Evolutionary conservation across 805 yeast genomes (phyloP).

Genomic region (Candida taoyuanica): DNA sequence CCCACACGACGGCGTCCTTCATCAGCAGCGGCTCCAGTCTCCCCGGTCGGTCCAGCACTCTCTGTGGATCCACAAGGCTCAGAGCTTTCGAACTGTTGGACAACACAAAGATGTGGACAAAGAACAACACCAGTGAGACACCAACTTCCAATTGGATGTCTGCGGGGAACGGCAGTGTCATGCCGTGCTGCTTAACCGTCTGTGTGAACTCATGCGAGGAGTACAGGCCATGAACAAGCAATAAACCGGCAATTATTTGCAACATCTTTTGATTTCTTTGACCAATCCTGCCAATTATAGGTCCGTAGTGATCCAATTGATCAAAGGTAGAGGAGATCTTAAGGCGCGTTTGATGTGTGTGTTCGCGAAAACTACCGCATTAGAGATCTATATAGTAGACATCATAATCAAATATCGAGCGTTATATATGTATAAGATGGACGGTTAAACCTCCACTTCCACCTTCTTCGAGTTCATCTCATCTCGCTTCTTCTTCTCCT

Average conservation of each 20-base stretch:
- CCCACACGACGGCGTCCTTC: conserved; percentile 43
- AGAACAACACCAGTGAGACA: conserved; percentile 40
- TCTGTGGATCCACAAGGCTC: conserved; percentile 27
- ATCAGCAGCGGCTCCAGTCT: conserved; percentile 44
- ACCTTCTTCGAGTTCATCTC: conserved; percentile 23
- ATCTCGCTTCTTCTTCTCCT: conserved; percentile 27
- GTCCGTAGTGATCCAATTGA: too few relatives aligned
- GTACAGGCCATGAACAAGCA: conserved; percentile 45
- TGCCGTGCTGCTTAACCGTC: conserved; percentile 26
- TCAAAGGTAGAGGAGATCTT: too few relatives aligned
- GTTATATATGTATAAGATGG: too few relatives aligned
- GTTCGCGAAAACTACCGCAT: too few relatives aligned
- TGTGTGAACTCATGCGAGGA: conserved; percentile 50
- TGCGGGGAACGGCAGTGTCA: conserved; percentile 30
- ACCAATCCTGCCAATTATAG: too few relatives aligned
- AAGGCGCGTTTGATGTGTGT: too few relatives aligned
- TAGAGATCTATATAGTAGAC: too few relatives aligned
- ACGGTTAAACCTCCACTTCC: conserved; percentile 23
- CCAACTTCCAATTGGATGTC: conserved; percentile 50
- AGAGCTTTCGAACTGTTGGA: conserved; percentile 20
- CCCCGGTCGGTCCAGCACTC: conserved; percentile 27
- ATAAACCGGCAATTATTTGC: conserved; percentile 8
- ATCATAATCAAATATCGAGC: too few relatives aligned
- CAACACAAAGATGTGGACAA: conserved; percentile 24
- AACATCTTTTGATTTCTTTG: too few relatives aligned